Conservation (phyloP, 2,329 filamentous ascomycete species). For the Arthrinium phaeospermum region DNA sequence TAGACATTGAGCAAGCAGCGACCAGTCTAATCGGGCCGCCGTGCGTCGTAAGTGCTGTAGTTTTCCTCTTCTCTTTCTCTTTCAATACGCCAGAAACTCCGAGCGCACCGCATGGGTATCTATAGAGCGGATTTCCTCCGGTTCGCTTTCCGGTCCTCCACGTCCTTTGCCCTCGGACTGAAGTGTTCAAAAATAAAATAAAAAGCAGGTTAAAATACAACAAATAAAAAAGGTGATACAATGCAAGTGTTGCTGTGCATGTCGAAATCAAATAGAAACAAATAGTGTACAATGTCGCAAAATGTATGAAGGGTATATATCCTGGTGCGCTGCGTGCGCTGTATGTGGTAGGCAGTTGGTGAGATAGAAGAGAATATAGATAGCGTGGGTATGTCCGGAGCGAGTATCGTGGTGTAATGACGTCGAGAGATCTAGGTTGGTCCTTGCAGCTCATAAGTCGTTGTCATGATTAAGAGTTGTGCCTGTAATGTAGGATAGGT, state of each 20-base stretch:
- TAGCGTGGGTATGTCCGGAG: background rate
- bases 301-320: conserved; percentile 5
- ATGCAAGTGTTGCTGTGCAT: conserved; percentile 16
- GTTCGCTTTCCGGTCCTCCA: conserved; percentile 6
- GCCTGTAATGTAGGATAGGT: background rate
- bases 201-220: background rate
- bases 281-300: conserved; percentile 9
- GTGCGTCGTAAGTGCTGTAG: background rate
- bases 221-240: background rate
- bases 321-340: background rate
- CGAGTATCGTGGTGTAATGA: background rate
- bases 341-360: background rate
- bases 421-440: background rate
- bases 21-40: background rate
- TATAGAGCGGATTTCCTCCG: conserved; percentile 6
- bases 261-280: conserved; percentile 3
- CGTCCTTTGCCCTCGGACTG: conserved; percentile 1
- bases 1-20: conserved; percentile 18
- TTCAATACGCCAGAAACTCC: conserved; percentile 19
- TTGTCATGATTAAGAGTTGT: background rate
- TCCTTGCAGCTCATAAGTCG: conserved; percentile 18
- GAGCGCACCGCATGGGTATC: conserved; percentile 20
- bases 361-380: background rate
- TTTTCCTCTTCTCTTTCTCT: conserved; percentile 12
- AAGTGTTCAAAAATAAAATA: background rate